Percentiles rank a stretch among this genome's conserved stretches.
phyloP scores from a whole-genome alignment of 768 basidiomycete genomes.

The Filobasidium wieringae region DNA sequence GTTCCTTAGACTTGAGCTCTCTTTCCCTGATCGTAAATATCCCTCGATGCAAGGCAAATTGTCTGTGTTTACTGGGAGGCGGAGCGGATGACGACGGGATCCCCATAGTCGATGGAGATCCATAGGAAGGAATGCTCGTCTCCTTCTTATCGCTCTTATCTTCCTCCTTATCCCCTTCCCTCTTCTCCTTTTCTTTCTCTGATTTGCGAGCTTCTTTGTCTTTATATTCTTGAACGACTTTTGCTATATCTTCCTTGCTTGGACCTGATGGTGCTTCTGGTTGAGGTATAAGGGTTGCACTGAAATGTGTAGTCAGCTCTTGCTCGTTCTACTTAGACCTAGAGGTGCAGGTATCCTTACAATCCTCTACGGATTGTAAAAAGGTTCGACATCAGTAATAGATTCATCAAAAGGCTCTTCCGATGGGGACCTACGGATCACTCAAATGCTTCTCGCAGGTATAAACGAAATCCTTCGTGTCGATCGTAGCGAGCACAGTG shows the following conservation, averaged over 20 bases:
- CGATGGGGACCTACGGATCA: conserved; percentile 59
- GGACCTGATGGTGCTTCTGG: conserved; percentile 36
- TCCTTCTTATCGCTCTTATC: conserved; percentile 32
- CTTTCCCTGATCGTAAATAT: conserved; percentile 66
- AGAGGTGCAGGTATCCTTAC: conserved; percentile 4
- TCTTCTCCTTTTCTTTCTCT: conserved; percentile 46
- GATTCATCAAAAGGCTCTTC: conserved; percentile 17
- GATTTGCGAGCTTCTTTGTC: conserved; percentile 66
- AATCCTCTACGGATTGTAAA: not conserved
- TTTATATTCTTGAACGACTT: conserved; percentile 51
- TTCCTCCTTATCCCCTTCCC: conserved; percentile 22
- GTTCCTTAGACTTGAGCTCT: conserved; percentile 59
- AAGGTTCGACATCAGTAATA: conserved; percentile 14
- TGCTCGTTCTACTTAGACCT: not conserved
- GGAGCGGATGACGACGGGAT: conserved; percentile 16
- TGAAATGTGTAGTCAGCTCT: not conserved
- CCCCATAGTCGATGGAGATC: conserved; percentile 14
- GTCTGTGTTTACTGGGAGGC: conserved; percentile 46
- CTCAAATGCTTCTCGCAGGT: conserved; percentile 67
- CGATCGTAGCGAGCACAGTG: conserved; percentile 71
- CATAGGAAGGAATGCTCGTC: conserved; percentile 25
- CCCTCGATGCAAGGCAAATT: conserved; percentile 69
- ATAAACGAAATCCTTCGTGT: conserved; percentile 76
- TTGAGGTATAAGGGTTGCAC: conserved; percentile 20
- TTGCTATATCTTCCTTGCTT: conserved; percentile 39